Conservation (phyloP, 2,329 filamentous ascomycete species). For the Cadophora gregata region DNA sequence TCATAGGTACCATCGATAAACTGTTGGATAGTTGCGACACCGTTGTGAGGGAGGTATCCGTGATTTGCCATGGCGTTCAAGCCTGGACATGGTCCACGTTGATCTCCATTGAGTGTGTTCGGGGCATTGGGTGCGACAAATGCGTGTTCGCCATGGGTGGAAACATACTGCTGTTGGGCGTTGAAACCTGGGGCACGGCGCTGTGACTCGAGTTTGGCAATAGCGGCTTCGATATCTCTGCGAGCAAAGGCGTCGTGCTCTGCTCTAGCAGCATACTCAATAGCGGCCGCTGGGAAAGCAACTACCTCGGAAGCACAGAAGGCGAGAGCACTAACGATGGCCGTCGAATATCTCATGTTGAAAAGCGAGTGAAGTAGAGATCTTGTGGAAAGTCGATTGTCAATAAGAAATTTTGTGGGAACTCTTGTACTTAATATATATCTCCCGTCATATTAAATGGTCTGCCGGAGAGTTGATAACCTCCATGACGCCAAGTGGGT, state of each 20-base stretch:
- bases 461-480: background rate
- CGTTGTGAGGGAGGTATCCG: constrained; percentile 44
- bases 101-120: constrained; percentile 30
- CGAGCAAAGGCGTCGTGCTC: constrained; percentile 24
- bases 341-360: constrained; percentile 29
- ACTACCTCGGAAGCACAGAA: constrained; percentile 27
- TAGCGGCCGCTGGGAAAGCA: constrained; percentile 31
- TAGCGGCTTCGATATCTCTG: constrained; percentile 18
- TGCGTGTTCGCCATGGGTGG: constrained; percentile 42
- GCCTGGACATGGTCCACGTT: constrained; percentile 44
- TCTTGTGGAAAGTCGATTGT: background rate
- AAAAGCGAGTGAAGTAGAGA: background rate
- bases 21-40: constrained; percentile 40
- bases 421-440: background rate
- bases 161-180: constrained; percentile 25
- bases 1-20: constrained; percentile 44
- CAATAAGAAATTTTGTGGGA: background rate
- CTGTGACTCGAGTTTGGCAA: constrained; percentile 11
- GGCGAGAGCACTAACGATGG: constrained; percentile 21
- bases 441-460: background rate
- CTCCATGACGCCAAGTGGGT: background rate
- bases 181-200: constrained; percentile 21
- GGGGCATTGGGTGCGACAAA: constrained; percentile 46
- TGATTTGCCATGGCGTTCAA: constrained; percentile 50
- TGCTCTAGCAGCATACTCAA: constrained; percentile 30